Percentiles rank a stretch among this genome's conserved stretches.
Evolutionary conservation across 2,329 filamentous ascomycete species (phyloP).

Genomic region (Xylaria polymorpha): DNA sequence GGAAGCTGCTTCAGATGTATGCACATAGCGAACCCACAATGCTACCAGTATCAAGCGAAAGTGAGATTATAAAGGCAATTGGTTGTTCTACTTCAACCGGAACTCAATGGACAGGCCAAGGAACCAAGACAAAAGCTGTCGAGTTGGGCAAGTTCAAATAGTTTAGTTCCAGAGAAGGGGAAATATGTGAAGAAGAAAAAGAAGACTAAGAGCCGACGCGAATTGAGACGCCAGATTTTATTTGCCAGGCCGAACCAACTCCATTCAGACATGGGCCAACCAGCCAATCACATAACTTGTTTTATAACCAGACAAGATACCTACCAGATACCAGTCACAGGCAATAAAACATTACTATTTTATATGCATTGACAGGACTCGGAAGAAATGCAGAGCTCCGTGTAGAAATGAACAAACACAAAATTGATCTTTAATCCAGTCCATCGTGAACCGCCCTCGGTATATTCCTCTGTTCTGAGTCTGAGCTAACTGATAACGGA

Average conservation of each 20-base stretch:
- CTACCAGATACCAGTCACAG: not conserved
- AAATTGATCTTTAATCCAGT: not conserved
- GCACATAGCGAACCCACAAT: constrained; percentile 72
- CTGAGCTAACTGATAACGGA: no score
- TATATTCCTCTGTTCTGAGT: not conserved
- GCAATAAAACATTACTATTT: not conserved
- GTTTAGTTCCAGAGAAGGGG: constrained; percentile 57
- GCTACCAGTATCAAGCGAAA: constrained; percentile 60
- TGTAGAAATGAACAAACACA: not conserved
- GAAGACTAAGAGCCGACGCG: constrained; percentile 42
- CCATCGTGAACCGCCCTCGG: not conserved
- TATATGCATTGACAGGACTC: not conserved
- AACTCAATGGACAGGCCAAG: constrained; percentile 58
- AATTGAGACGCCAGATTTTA: constrained; percentile 30
- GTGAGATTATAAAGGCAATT: constrained; percentile 71
- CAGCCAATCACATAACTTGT: constrained; percentile 40
- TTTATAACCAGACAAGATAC: not conserved
- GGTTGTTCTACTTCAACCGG: constrained; percentile 65
- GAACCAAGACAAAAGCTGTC: constrained; percentile 40
- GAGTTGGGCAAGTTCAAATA: constrained; percentile 47
- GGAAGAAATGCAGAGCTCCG: not conserved
- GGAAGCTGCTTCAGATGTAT: constrained; percentile 55
- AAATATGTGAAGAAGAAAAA: constrained; percentile 61
- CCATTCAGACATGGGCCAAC: constrained; percentile 39
- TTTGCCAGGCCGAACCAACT: constrained; percentile 14